These are phyloP conservation scores for Cymodocea nodosa DNA, from an alignment of 116 monocot genomes.

Conservation along the genomic window DNA sequence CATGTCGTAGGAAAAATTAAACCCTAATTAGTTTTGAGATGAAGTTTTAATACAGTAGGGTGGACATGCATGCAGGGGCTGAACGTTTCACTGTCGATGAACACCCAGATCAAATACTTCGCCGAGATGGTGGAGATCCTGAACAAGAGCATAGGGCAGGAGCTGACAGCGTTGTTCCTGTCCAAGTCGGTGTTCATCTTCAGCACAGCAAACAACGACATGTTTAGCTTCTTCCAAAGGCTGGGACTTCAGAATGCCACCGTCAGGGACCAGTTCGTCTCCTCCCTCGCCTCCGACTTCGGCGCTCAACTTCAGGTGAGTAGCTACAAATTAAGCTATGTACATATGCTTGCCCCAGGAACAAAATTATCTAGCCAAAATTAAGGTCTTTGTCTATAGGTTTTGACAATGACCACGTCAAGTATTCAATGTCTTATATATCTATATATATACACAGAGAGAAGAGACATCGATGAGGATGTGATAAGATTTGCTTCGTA, in stretches of 20 bases:
- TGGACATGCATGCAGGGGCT: background rate
- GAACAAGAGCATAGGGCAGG: constrained; percentile 5
- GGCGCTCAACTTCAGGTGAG: constrained; percentile 10
- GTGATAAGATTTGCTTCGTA: too few relatives aligned
- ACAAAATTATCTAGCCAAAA: too few relatives aligned
- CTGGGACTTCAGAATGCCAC: constrained; percentile 4
- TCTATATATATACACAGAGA: too few relatives aligned
- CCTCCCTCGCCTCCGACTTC: background rate
- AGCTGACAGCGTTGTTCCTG: constrained; percentile 6
- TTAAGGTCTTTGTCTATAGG: too few relatives aligned
- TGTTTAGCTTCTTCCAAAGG: constrained; percentile 12
- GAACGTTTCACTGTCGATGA: constrained; percentile 17
- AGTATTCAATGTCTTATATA: too few relatives aligned
- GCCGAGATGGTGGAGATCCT: constrained; percentile 6
- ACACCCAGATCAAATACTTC: constrained; percentile 30
- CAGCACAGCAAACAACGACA: constrained; percentile 46
- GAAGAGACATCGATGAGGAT: too few relatives aligned
- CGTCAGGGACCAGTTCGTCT: constrained; percentile 5
- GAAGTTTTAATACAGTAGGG: background rate
- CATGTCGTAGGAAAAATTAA: background rate
- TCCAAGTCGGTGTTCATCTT: constrained; percentile 42
- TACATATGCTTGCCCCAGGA: too few relatives aligned
- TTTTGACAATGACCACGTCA: too few relatives aligned
- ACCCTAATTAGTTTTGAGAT: background rate
- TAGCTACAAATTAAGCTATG: too few relatives aligned